Base-by-base conservation (phyloP, 768 basidiomycete species). In the Asterophora lycoperdoides region DNA sequence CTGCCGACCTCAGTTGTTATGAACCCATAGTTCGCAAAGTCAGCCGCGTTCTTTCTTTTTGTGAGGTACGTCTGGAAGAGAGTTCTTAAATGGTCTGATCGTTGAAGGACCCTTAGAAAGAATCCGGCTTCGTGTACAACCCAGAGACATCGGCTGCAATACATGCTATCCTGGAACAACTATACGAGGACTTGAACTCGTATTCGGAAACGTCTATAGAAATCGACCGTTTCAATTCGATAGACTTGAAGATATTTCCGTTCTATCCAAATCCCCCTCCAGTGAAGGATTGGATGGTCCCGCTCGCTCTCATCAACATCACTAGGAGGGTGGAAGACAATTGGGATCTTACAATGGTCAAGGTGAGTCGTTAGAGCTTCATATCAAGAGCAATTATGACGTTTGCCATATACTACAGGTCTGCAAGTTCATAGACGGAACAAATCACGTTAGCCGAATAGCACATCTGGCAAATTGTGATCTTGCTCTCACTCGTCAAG, bases 131-230 rank as follows among this genome's bases (percentile, higher is more conserved):
- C 62, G 74, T 99, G 29, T 95, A 94, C 0, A 82, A 81, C 8
- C 73, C 84, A 0, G 66, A 76, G 37, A 84, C 82, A 3, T 83
- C 84, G 1, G 71, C 78, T 32, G 77, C 81, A 3, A 78, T 93
- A 28, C 79, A 86, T 60, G 79, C 86, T 13, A 90, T 98, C 44
- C 79, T 98, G 17, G 95, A 99, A 67, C 94, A 97, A 60, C 75
- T 99, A 1, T 98, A 93, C 57, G 94, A 97, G 60, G 96, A 99
- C 58, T 70, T 99, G 57, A 98, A 97, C 66, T 94, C 93, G 7
- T 98, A 95, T 68, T 93, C 92, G 1, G 95, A 97, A 69, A 93
- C 95, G 1, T 92, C 89, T 2, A 94, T 99, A 45, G 76, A 80
- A 1, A 84, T 98, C 55, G 90, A 96, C 65, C 79, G 80, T 37